Evolutionary conservation across 1,284 basidiomycete genomes (phyloP).

Genomic region (Papiliotrema fonsecae): DNA sequence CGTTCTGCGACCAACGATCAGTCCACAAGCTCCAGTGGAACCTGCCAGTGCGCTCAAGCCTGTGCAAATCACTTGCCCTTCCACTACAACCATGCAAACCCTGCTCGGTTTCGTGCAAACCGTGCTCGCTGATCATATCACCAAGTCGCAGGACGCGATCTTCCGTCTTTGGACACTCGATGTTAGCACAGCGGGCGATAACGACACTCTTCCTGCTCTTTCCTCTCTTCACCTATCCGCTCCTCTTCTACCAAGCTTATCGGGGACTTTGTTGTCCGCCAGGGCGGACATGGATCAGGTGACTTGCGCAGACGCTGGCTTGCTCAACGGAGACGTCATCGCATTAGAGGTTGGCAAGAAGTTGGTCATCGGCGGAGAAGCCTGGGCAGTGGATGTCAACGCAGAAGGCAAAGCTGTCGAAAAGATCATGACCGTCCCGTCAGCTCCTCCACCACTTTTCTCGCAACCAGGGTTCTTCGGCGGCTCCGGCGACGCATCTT

Average conservation of each 20-base stretch:
- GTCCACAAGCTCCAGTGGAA: conserved; percentile 2
- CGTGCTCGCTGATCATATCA: not conserved
- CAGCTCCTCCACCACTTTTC: conserved; percentile 37
- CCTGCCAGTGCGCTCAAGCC: conserved; percentile 2
- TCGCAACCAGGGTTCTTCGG: conserved; percentile 37
- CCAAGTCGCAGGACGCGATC: not conserved
- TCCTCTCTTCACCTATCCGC: not conserved
- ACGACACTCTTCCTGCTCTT: conserved; percentile 3
- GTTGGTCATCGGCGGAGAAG: conserved; percentile 24
- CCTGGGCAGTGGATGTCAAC: conserved; percentile 29
- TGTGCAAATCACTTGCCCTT: conserved; percentile 14
- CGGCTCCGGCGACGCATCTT: conserved; percentile 45
- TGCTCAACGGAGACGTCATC: conserved; percentile 33
- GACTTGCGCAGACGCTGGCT: conserved; percentile 13
- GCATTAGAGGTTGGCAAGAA: conserved; percentile 36
- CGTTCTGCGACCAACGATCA: conserved; percentile 28
- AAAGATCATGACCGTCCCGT: conserved; percentile 16
- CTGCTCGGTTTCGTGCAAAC: conserved; percentile 4
- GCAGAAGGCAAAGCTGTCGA: conserved; percentile 31
- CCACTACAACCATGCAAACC: conserved; percentile 5
- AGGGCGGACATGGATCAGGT: too few species aligned
- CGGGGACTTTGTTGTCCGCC: conserved; percentile 5
- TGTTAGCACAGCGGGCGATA: not conserved
- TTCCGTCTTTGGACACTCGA: conserved; percentile 7
- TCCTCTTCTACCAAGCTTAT: not conserved